These are phyloP conservation scores for Amauroascus niger DNA, from an alignment of 2,329 filamentous ascomycete species.

Conservation along the genomic window DNA sequence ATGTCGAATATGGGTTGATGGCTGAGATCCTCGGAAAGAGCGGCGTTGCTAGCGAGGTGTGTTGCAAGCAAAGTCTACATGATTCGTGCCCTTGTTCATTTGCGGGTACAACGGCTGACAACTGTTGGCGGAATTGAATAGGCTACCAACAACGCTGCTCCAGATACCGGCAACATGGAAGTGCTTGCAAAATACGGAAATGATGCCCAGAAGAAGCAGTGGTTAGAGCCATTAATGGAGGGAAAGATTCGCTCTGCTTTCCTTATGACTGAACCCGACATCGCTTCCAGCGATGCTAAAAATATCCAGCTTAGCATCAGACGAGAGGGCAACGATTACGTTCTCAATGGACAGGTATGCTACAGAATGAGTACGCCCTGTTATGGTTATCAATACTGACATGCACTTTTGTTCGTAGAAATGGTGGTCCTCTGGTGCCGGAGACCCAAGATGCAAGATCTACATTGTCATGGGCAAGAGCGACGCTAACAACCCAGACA, in stretches of 20 bases:
- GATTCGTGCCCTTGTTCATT: constrained; percentile 22
- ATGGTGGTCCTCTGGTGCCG: constrained; percentile 98
- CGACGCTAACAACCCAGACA: constrained; percentile 61
- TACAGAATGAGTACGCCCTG: no score
- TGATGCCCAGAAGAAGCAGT: constrained; percentile 71
- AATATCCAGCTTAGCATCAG: constrained; percentile 82
- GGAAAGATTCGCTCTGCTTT: constrained; percentile 84
- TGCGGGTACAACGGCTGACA: neutral
- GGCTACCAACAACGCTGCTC: constrained; percentile 81
- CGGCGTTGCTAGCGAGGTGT: constrained; percentile 61
- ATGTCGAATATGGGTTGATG: constrained; percentile 96
- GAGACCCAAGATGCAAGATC: constrained; percentile 81
- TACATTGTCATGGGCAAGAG: constrained; percentile 97
- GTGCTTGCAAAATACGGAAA: constrained; percentile 86
- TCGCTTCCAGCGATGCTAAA: constrained; percentile 81
- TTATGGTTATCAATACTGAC: no score
- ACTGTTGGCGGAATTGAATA: constrained; percentile 17
- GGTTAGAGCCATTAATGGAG: constrained; percentile 71
- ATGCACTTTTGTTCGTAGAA: constrained; percentile 48
- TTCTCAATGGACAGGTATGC: constrained; percentile 74
- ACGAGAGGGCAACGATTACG: constrained; percentile 75
- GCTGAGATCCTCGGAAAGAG: constrained; percentile 90
- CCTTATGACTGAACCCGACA: constrained; percentile 84
- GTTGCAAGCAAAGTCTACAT: neutral
- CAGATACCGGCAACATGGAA: constrained; percentile 94